phyloP scores from a whole-genome alignment of 805 yeast species.

The Schizosaccharomyces lindneri region DNA sequence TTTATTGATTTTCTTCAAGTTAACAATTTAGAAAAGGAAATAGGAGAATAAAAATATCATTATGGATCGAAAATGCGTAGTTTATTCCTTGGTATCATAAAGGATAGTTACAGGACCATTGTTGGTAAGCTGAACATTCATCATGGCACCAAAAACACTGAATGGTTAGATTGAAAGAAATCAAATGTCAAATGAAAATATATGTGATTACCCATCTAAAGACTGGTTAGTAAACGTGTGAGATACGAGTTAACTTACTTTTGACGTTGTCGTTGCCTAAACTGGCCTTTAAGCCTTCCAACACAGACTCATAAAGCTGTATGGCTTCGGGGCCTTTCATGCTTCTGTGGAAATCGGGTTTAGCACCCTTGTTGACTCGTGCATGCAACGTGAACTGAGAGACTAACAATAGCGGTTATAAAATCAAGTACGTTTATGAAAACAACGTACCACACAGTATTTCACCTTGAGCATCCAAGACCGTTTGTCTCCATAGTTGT shows the following conservation, averaged over 20 bases:
- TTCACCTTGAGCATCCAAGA: slow-evolving; percentile 41
- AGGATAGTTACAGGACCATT: slow-evolving; percentile 87
- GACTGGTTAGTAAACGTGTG: neutral
- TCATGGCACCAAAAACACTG: slow-evolving; percentile 90
- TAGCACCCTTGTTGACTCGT: slow-evolving; percentile 66
- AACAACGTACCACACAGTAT: slow-evolving; percentile 30
- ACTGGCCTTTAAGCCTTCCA: slow-evolving; percentile 19
- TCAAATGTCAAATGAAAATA: no score
- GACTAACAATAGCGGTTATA: slow-evolving; percentile 11
- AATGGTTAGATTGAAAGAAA: slow-evolving; percentile 9
- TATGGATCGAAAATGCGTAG: no score
- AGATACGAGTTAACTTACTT: slow-evolving; percentile 7
- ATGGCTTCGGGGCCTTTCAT: slow-evolving; percentile 31
- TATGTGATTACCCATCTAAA: slow-evolving; percentile 21
- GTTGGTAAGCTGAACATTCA: slow-evolving; percentile 71
- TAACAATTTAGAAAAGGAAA: no score
- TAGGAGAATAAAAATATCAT: no score
- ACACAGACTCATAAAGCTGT: slow-evolving; percentile 23
- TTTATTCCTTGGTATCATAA: slow-evolving; percentile 31
- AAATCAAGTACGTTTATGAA: neutral
- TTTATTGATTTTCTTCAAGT: no score
- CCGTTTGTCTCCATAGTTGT: slow-evolving; percentile 52
- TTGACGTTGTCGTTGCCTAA: slow-evolving; percentile 14
- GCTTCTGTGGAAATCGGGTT: slow-evolving; percentile 85
- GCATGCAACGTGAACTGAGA: slow-evolving; percentile 86